Evolutionary conservation across 73 alveolate genomes (phyloP), one percentile per base, ranked within the genome.

Genomic region (Paramecium bursaria): DNA sequence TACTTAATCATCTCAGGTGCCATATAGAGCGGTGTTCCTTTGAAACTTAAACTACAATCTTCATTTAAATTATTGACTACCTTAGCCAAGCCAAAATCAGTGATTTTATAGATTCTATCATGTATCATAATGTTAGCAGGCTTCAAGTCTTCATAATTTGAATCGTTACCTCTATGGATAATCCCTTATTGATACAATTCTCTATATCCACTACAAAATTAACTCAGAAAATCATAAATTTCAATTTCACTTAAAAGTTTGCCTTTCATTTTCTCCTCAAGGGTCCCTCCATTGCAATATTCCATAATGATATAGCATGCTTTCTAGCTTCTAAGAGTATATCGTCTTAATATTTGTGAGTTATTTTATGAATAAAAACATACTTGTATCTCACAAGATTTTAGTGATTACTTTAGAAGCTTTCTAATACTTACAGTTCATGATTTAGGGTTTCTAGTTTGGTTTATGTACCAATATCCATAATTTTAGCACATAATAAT

Each of bases 1-100:
- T 39, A 39, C 49, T 47, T 48, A 35, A 79, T 73, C 44, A 79
- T 61, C 19, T 79, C 89, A 2, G 89, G 89, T n/a, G 89, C 89
- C 75, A 79, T 79, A 42, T 79, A 79, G 2, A 79, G 82, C 6
- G 89, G 89, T 22, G 89, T 79, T 15, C 89, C 89, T 53, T 73
- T 79, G 29, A 50, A 50, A 9, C 85, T 49, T 19, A 73, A 49
- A 4, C 46, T 52, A 2, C 42, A 54, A 39, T 79, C 25, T 35
- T 53, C 85, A 3, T 49, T 21, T 4, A 79, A n/a, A 17, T 80
- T 54, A 23, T 79, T 73, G 17, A 79, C 89, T 22, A 79, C 46
- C 17, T 79, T 79, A 11, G 89, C 89, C 6, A 79, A 47, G n/a
- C 89, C 89, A 55, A 79, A 79, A 54, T 79, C 89, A 54, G 89